phyloP scores from a whole-genome alignment of 2,329 filamentous ascomycete species.

The Hypoxylon rubiginosum region DNA sequence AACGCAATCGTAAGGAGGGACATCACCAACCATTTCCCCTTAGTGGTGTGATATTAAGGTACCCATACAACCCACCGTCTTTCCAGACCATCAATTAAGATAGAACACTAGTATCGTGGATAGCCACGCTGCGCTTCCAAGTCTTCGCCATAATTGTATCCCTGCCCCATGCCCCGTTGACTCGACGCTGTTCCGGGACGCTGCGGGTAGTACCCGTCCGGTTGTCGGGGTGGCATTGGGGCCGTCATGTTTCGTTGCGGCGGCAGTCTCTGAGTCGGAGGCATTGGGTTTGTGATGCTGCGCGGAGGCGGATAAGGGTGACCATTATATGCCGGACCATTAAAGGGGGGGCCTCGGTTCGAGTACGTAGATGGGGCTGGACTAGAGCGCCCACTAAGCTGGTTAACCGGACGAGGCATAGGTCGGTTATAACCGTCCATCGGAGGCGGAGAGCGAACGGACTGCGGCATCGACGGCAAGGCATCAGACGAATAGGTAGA shows the following conservation, averaged over 20 bases:
- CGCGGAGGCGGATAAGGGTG: constrained; percentile 52
- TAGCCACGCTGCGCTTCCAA: constrained; percentile 42
- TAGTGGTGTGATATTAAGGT: constrained; percentile 28
- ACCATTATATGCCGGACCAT: constrained; percentile 44
- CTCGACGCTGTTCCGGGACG: constrained; percentile 49
- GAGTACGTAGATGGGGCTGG: constrained; percentile 51
- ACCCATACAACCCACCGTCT: constrained; percentile 16
- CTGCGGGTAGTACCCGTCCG: constrained; percentile 49
- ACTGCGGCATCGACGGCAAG: constrained; percentile 53
- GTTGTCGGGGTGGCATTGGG: constrained; percentile 53
- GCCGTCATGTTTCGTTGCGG: constrained; percentile 63
- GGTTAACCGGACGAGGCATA: constrained; percentile 42
- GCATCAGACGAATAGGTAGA: constrained; percentile 45
- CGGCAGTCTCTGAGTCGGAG: constrained; percentile 52
- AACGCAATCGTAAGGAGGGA: constrained; percentile 18
- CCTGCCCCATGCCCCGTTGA: constrained; percentile 44
- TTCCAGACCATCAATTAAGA: constrained; percentile 18
- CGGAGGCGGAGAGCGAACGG: constrained; percentile 51
- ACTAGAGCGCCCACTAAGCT: constrained; percentile 44
- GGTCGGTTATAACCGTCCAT: constrained; percentile 51
- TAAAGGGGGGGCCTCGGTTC: constrained; percentile 37
- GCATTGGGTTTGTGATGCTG: constrained; percentile 58
- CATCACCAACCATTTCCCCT: constrained; percentile 20
- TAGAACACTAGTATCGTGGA: constrained; percentile 46
- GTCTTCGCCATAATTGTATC: constrained; percentile 51